A percentile compares a stretch with the other conserved stretches of the same genome.
Evolutionary conservation across 208 protist genomes (phyloP).

Genomic region (Leishmania aethiopica): DNA sequence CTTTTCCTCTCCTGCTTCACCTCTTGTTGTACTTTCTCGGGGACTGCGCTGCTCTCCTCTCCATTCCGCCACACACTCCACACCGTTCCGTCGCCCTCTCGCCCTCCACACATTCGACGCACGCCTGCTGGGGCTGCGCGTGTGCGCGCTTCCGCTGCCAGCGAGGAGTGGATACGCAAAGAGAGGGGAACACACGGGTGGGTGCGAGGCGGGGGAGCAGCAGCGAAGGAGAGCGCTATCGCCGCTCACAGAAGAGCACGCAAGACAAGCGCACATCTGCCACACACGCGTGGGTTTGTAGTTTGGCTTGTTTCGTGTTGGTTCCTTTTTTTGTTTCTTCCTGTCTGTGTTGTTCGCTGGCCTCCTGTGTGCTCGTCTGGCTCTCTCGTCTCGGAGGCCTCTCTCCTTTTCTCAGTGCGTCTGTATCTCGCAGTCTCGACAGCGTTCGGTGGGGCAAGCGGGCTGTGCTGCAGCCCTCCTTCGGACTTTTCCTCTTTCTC

Average conservation of each 20-base stretch:
- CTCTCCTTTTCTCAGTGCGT: background rate
- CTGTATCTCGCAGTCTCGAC: background rate
- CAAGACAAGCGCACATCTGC: background rate
- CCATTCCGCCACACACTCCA: background rate
- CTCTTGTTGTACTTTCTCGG: background rate
- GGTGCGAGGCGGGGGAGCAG: background rate
- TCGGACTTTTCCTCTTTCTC: background rate
- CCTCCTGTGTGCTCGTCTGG: background rate
- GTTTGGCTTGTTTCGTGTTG: background rate
- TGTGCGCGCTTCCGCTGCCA: background rate
- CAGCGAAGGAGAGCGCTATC: background rate
- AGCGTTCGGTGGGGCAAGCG: background rate
- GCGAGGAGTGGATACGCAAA: background rate
- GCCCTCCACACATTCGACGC: background rate
- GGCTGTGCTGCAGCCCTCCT: background rate
- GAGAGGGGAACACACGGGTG: background rate
- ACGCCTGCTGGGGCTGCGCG: background rate
- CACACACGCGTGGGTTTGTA: background rate
- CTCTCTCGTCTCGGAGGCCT: background rate
- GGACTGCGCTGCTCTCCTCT: background rate
- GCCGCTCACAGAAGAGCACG: background rate
- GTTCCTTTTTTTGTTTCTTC: background rate
- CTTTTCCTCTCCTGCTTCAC: slow-evolving; percentile 1
- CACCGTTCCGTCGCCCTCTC: background rate
- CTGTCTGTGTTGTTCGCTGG: background rate